Base-by-base conservation (phyloP, 495 filamentous ascomycete species). In the Xylaria venustula region DNA sequence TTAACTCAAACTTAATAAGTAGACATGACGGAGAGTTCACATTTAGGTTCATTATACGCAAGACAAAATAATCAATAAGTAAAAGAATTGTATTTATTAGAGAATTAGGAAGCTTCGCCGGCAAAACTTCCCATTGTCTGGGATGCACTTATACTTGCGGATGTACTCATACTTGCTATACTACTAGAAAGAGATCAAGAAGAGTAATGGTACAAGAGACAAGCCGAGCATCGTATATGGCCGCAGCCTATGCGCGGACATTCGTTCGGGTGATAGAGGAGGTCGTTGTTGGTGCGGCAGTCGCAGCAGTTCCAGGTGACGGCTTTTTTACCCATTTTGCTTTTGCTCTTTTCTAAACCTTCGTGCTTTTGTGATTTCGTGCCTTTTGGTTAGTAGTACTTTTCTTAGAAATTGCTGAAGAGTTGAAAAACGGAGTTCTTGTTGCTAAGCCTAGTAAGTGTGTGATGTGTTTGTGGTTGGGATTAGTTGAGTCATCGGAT, bases 281-380 rank as follows among this genome's bases (percentile, higher is more conserved):
- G 36, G 52, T 55, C 52, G 22, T 55, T 55, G 37, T 55, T 55
- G 14, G 52, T 55, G 7, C 52, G 32, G 22, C 52, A 55, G 26
- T 55, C 52, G 52, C 52, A 55, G 37, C 52, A 55, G 37, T 55
- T 55, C 52, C 52, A 55, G 3, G 52, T 55, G 9, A 55, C 22
- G 19, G 41, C 36, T 3, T 15, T 42, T 30, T 55, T 55, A 48
- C 45, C 45, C 45, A 28, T 44, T 26, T 42, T 15, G 8, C 22
- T 2, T n/a, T n/a, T n/a, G n/a, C n/a, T n/a, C n/a, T n/a, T n/a
- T n/a, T n/a, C n/a, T n/a, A n/a, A n/a, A n/a, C n/a, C n/a, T n/a
- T n/a, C n/a, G n/a, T n/a, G n/a, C n/a, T 34, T 5, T 9, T 9
- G 15, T 15, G 6, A 22, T 55, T 23, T 54, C 15, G 30, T 3